Evolutionary conservation across 495 filamentous ascomycete species (phyloP).

Genomic region (Hamigera avellanea): DNA sequence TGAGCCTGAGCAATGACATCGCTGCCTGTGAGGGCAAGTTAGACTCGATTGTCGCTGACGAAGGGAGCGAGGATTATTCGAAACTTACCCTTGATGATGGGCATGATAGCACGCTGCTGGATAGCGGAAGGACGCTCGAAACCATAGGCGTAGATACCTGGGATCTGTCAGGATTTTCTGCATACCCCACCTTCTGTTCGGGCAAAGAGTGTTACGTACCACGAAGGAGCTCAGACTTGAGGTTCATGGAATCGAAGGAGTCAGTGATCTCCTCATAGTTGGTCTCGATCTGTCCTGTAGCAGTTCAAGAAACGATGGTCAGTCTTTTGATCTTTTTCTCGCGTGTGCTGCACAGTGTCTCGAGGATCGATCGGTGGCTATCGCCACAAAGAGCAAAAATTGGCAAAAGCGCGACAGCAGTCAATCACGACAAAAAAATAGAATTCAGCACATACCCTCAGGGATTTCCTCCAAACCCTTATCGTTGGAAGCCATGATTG

Average conservation of each 20-base stretch:
- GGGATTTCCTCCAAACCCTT: conserved; percentile 96
- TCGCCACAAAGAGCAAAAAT: conserved; percentile 12
- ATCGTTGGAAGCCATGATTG: conserved; percentile 89
- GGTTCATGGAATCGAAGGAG: conserved; percentile 95
- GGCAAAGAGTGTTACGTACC: conserved; percentile 46
- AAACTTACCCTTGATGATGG: conserved; percentile 93
- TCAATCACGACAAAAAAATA: conserved; percentile 2
- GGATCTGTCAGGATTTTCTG: conserved; percentile 19
- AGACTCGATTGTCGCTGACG: too few species aligned
- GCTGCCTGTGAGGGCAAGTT: conserved; percentile 47
- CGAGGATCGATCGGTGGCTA: neutral
- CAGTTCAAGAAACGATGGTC: conserved; percentile 10
- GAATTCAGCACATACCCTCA: conserved; percentile 52
- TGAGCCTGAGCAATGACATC: conserved; percentile 99
- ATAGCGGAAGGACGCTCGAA: conserved; percentile 99
- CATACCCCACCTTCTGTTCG: conserved; percentile 7
- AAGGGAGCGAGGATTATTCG: neutral
- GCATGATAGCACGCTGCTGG: conserved; percentile 98
- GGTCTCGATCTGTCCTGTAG: conserved; percentile 90
- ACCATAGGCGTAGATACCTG: conserved; percentile 98
- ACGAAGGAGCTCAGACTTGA: conserved; percentile 93
- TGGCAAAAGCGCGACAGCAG: conserved; percentile 12
- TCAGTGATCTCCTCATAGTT: conserved; percentile 99
- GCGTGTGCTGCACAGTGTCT: neutral
- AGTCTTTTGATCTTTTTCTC: conserved; percentile 8